phyloP scores from a whole-genome alignment of 805 yeast species.

The Starmerella sp. region DNA sequence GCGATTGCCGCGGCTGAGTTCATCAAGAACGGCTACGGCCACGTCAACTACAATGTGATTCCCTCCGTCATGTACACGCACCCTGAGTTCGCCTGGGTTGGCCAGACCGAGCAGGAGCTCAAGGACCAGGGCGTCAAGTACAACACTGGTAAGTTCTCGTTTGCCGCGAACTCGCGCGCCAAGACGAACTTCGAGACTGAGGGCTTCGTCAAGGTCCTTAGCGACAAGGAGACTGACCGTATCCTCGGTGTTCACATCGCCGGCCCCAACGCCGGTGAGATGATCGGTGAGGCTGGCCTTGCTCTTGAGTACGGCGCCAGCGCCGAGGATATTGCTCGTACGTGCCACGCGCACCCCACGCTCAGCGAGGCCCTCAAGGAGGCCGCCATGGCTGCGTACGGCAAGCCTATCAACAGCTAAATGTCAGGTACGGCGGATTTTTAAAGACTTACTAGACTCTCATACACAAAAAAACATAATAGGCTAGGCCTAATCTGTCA shows the following conservation, averaged over 20 bases:
- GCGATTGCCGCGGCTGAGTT: constrained; percentile 97
- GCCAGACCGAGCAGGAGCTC: constrained; percentile 88
- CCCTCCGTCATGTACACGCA: constrained; percentile 99
- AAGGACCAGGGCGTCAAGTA: constrained; percentile 85
- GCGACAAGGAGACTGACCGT: constrained; percentile 96
- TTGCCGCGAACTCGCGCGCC: constrained; percentile 98
- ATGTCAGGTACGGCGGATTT: not conserved
- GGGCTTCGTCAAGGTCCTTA: constrained; percentile 89
- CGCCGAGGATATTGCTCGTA: constrained; percentile 94
- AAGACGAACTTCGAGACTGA: constrained; percentile 95
- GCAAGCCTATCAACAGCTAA: constrained; percentile 80
- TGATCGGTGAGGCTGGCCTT: constrained; percentile 97
- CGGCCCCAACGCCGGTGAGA: constrained; percentile 98
- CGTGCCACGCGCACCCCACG: constrained; percentile 98
- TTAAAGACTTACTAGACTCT: not conserved
- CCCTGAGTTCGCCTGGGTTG: constrained; percentile 99
- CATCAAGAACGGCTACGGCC: constrained; percentile 89
- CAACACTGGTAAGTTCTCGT: constrained; percentile 96
- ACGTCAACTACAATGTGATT: constrained; percentile 93
- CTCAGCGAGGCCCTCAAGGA: constrained; percentile 96
- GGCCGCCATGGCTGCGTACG: constrained; percentile 87
- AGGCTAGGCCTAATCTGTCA: not conserved
- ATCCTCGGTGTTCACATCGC: constrained; percentile 92
- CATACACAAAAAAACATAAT: not conserved
- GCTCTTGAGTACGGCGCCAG: constrained; percentile 98